Conservation (phyloP, 768 basidiomycete genomes). For the Suillus subaureus region DNA sequence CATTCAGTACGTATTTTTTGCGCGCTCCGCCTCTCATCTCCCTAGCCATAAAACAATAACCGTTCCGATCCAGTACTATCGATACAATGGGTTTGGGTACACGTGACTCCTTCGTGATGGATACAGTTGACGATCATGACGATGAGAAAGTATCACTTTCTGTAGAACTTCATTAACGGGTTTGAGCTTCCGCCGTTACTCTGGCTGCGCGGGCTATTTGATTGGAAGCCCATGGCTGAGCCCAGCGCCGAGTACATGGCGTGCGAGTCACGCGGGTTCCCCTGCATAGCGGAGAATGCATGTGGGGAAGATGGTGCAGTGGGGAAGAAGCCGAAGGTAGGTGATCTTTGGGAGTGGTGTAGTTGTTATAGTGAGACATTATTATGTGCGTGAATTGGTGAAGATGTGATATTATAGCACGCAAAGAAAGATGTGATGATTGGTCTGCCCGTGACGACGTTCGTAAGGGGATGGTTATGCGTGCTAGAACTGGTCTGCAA, state of each 20-base stretch:
- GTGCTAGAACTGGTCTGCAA: not conserved
- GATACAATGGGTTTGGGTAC: slow-evolving; percentile 26
- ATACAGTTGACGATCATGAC: slow-evolving; percentile 11
- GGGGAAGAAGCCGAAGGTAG: slow-evolving; percentile 64
- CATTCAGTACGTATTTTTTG: not conserved
- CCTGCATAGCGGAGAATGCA: slow-evolving; percentile 57
- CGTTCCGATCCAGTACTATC: slow-evolving; percentile 16
- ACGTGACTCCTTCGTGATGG: slow-evolving; percentile 11
- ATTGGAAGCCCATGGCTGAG: slow-evolving; percentile 28
- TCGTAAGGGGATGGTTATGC: slow-evolving; percentile 4
- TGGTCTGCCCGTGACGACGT: slow-evolving; percentile 5
- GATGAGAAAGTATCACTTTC: slow-evolving; percentile 19
- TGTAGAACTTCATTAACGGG: slow-evolving; percentile 41
- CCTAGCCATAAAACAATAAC: slow-evolving; percentile 13
- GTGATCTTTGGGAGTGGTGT: slow-evolving; percentile 51
- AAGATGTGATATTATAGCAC: slow-evolving; percentile 8
- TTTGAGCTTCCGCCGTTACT: slow-evolving; percentile 28
- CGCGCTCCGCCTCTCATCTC: slow-evolving; percentile 8
- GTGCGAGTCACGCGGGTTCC: slow-evolving; percentile 62
- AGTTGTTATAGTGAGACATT: slow-evolving; percentile 49
- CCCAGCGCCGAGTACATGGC: slow-evolving; percentile 58
- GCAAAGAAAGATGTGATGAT: slow-evolving; percentile 8
- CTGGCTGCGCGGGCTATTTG: slow-evolving; percentile 26
- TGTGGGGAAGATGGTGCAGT: slow-evolving; percentile 54
- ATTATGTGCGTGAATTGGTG: slow-evolving; percentile 19